Base-by-base conservation (phyloP, 169 alveolate species). In the Cryptosporidium sp. region DNA sequence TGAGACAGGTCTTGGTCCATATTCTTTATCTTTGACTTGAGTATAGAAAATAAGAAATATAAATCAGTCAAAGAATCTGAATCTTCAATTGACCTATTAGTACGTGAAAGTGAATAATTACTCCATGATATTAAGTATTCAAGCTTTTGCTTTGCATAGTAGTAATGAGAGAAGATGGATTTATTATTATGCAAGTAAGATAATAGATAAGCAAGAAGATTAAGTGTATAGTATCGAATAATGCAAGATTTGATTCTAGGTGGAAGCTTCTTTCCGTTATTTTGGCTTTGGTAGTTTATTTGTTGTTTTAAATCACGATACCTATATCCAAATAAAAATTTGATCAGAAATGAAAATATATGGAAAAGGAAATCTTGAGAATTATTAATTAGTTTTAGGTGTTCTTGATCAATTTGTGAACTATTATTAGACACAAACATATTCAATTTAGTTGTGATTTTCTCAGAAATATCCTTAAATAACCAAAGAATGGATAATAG, bases 241-340 rank as follows among this genome's bases (percentile, higher is more conserved):
- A 80, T 45, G 9, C 69, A 80, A 8, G 89, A 80, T 44, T 80
- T 80, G 21, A 80, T 44, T 61, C 75, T 80, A 2, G 89, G 75
- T 31, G 86, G 86, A 6, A 18, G 21, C 23, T 60, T 73, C 21
- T 73, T 53, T 23, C 48, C 37, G 18, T 23, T 35, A 21, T 6
- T 39, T 65, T 60, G 72, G 31, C 51, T 65, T 80, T 62, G 75
- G 39, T 45, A 18, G 14, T 45, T 42, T 9, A 37, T 62, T 65
- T 58, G 52, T 16, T 60, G 52, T 29, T 44, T 80, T 6, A 37
- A 21, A 26, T 44, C 65, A 26, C 51, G 48, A 29, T 33, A 37
- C 33, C 65, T 80, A 62, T 23, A 61, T 14, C 75, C 89, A 33
- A 80, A 80, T 21, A 80, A 33, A 37, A 60, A 61, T 51, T 65